Evolutionary conservation across 139 green algal species (phyloP).

Genomic region (Desmodesmus armatus): DNA sequence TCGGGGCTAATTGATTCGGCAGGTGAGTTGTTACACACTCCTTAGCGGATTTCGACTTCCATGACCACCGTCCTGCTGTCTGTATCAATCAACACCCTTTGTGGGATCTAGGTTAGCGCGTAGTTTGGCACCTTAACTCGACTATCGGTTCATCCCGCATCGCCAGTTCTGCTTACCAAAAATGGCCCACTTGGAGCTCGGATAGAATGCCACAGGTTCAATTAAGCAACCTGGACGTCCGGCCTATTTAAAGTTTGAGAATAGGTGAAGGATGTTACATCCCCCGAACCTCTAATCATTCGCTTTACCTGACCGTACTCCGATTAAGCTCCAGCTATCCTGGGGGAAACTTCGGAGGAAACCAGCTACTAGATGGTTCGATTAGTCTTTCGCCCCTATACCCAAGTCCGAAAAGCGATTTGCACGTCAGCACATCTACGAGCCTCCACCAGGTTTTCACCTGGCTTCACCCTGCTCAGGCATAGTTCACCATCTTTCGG

Average conservation of each 20-base stretch:
- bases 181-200: constrained; percentile 92
- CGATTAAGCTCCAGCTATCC: constrained; percentile 88
- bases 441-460: constrained; percentile 96
- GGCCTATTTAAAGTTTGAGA: constrained; percentile 98
- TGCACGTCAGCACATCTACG: constrained; percentile 97
- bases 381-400: constrained; percentile 99
- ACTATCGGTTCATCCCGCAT: constrained; percentile 96
- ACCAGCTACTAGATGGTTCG: constrained; percentile 97
- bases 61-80: constrained; percentile 97
- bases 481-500: constrained; percentile 98
- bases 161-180: constrained; percentile 98
- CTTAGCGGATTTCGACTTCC: constrained; percentile 98
- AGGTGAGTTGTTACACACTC: constrained; percentile 99
- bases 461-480: constrained; percentile 94
- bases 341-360: constrained; percentile 95
- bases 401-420: constrained; percentile 97
- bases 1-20: constrained; percentile 97
- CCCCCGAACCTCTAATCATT: constrained; percentile 94
- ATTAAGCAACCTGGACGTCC: constrained; percentile 86
- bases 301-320: constrained; percentile 93
- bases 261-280: constrained; percentile 91
- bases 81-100: constrained; percentile 96
- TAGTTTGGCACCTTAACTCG: constrained; percentile 91
- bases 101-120: constrained; percentile 95
- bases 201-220: constrained; percentile 85